Evolutionary conservation across 257 asterid species (phyloP).

Genomic region (Capsicum rhomboideum): DNA sequence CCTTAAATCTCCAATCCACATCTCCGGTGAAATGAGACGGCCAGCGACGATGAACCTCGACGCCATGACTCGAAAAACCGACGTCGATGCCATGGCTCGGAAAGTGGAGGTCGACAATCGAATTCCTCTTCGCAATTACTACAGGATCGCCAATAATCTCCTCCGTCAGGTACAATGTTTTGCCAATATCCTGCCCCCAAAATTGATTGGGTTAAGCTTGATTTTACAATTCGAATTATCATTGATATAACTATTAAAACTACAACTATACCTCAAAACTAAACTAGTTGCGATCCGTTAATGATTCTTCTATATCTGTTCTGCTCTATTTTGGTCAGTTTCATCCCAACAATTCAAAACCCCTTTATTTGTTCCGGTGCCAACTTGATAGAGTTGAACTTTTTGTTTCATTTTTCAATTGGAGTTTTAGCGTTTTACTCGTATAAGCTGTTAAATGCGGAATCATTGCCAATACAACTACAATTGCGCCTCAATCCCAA

Average conservation of each 20-base stretch:
- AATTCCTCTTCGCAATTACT: slow-evolving; percentile 73
- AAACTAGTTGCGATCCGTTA: background rate
- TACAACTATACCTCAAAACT: background rate
- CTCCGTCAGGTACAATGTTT: slow-evolving; percentile 49
- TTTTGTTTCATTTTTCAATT: background rate
- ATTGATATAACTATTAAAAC: background rate
- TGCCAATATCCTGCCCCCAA: background rate
- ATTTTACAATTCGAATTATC: background rate
- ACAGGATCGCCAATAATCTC: slow-evolving; percentile 80
- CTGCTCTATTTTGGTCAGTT: background rate
- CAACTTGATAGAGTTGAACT: background rate
- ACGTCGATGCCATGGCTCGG: slow-evolving; percentile 29
- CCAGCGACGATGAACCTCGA: slow-evolving; percentile 23
- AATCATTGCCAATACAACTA: background rate
- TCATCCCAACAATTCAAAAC: background rate
- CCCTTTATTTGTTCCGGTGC: background rate
- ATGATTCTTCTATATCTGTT: background rate
- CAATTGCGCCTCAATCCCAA: background rate
- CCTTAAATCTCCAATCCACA: background rate
- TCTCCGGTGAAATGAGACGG: background rate
- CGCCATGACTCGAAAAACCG: slow-evolving; percentile 27
- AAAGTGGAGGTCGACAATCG: slow-evolving; percentile 70
- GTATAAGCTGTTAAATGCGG: background rate
- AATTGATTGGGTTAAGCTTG: background rate
- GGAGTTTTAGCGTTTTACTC: background rate